phyloP scores from a whole-genome alignment of 2,329 filamentous ascomycete species.

The Diaporthe sp. region DNA sequence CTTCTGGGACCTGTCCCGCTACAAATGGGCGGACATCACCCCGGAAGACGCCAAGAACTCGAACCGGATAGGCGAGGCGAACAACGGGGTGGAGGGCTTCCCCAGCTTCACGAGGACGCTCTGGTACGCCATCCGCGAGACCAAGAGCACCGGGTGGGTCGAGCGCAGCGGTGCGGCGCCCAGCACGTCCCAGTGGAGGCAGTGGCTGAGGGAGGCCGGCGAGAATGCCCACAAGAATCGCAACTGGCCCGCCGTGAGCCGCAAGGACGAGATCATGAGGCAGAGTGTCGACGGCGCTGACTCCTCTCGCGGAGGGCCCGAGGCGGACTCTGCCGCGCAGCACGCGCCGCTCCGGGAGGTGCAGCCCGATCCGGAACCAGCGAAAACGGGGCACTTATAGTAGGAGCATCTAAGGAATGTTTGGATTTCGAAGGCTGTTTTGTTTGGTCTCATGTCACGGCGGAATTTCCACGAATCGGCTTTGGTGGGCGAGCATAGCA shows the following conservation, averaged over 20 bases:
- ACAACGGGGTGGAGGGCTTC: slow-evolving; percentile 50
- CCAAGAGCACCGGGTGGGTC: slow-evolving; percentile 65
- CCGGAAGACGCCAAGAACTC: slow-evolving; percentile 45
- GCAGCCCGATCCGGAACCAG: slow-evolving; percentile 1
- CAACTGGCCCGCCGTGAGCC: slow-evolving; percentile 60
- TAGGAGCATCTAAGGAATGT: neutral
- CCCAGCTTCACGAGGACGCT: slow-evolving; percentile 68
- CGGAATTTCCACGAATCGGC: neutral
- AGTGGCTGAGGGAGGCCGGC: slow-evolving; percentile 66
- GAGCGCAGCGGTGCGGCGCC: slow-evolving; percentile 64
- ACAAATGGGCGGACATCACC: slow-evolving; percentile 43
- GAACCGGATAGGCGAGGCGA: slow-evolving; percentile 47
- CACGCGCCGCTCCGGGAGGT: slow-evolving; percentile 38
- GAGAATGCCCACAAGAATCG: slow-evolving; percentile 50
- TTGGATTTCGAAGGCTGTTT: neutral
- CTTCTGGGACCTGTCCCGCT: slow-evolving; percentile 68
- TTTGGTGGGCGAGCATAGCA: neutral
- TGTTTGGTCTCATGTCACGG: neutral
- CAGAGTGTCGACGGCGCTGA: slow-evolving; percentile 41
- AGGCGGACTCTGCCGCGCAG: slow-evolving; percentile 35
- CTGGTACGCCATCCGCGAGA: slow-evolving; percentile 71
- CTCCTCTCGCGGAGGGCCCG: slow-evolving; percentile 11
- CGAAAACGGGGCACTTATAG: slow-evolving; percentile 11
- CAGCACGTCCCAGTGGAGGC: slow-evolving; percentile 62
- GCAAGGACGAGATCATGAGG: slow-evolving; percentile 64